Evolutionary conservation across 2,329 filamentous ascomycete genomes (phyloP), one percentile per base, ranked within the genome.

Genomic region (Emergomyces orientalis): DNA sequence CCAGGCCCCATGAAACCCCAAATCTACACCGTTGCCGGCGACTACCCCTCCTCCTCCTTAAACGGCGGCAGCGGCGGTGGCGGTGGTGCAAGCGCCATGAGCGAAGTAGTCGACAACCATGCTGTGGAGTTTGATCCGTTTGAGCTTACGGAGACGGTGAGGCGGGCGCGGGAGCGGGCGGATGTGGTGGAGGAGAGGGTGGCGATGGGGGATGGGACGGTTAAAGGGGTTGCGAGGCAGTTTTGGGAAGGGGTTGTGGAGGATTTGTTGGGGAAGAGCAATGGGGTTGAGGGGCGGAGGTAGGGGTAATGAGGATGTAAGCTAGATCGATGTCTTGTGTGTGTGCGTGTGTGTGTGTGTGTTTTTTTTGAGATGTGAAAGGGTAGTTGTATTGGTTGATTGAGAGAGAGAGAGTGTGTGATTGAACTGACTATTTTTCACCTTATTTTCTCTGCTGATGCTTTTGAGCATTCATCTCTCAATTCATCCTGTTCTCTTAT

Each of bases 101-200:
- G 79, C 61, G 84, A 87, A 65, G 78, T 84, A 22, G 78, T 80
- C 25, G 84, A 87, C 69, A 83, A 82, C 65, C 77, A 81, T 70
- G 74, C 80, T 14, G 73, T 83, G 54, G 80, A 84, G 43, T 80
- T 86, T 60, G 81, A 84, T 68, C 82, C 82, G 47, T 81, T 82
- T 70, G 79, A 80, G 51, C 75, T 86, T 70, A 82, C 82, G 27
- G 80, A 82, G 64, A 72, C 75, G 14, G 78, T 83, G 25, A 73
- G 69, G 58, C 75, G 71, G 65, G 76, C 70, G 64, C 76, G 73
- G 45, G 66, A 72, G 27, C 73, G 72, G 37, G 75, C 75, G 62
- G 72, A 71, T 56, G 64, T 73, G 43, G 68, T 70, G 58, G 65
- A 68, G 14, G 67, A 65, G 19, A 67, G 62, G 41, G 68, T 72